Evolutionary conservation across 805 yeast species (phyloP).

Genomic region (Yarrowia keelungensis): DNA sequence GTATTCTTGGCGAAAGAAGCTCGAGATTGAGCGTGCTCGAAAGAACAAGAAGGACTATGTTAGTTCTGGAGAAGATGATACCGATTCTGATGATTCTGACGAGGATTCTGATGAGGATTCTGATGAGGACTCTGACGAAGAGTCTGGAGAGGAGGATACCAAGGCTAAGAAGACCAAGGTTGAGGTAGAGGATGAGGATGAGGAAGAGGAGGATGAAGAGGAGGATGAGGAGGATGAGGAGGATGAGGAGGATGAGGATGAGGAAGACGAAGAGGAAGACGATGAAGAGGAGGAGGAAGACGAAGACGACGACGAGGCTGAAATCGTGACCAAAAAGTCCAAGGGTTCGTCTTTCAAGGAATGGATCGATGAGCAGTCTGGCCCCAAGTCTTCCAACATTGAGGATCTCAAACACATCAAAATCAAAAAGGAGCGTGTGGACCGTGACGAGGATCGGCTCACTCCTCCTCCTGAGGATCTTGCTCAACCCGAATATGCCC

Average conservation of each 20-base stretch:
- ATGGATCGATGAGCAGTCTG: slow-evolving; percentile 84
- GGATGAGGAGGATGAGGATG: slow-evolving; percentile 45
- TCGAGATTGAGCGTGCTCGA: slow-evolving; percentile 54
- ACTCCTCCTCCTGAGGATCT: slow-evolving; percentile 68
- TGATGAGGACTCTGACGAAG: slow-evolving; percentile 41
- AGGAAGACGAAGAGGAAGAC: slow-evolving; percentile 39
- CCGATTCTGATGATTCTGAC: slow-evolving; percentile 43
- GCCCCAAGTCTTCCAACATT: slow-evolving; percentile 66
- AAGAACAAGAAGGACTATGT: slow-evolving; percentile 45
- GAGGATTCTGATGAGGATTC: slow-evolving; percentile 41
- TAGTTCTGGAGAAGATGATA: slow-evolving; percentile 39
- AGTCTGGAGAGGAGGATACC: slow-evolving; percentile 14
- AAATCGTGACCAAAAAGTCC: slow-evolving; percentile 42
- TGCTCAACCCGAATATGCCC: slow-evolving; percentile 60
- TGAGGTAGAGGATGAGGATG: slow-evolving; percentile 24
- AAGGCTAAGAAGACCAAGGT: slow-evolving; percentile 23
- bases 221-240: slow-evolving; percentile 42
- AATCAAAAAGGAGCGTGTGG: slow-evolving; percentile 60
- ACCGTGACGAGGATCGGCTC: slow-evolving; percentile 74
- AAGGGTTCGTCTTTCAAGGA: slow-evolving; percentile 74
- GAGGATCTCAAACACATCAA: slow-evolving; percentile 57
- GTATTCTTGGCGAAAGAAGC: slow-evolving; percentile 75
- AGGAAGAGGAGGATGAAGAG: slow-evolving; percentile 44
- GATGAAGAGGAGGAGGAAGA: slow-evolving; percentile 44
- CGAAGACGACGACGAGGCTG: slow-evolving; percentile 41